These are phyloP conservation scores for Coprinellus aureogranulatus DNA, from an alignment of 768 basidiomycete genomes.

Conservation along the genomic window DNA sequence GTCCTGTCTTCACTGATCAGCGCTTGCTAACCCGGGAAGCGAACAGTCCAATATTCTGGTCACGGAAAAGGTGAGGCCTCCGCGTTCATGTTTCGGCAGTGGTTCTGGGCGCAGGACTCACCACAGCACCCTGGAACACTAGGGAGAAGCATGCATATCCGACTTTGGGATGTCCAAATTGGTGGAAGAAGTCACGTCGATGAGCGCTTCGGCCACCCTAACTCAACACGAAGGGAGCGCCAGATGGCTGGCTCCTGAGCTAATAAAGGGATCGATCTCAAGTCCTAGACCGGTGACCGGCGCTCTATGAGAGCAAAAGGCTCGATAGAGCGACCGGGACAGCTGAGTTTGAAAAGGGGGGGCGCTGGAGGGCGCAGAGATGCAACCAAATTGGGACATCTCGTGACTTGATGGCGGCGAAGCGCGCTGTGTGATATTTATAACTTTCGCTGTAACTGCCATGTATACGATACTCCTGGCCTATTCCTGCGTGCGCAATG, in stretches of 20 bases:
- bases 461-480: too few species aligned
- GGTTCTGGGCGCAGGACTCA: neutral
- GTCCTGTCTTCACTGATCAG: slow-evolving; percentile 2
- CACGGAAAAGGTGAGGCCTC: slow-evolving; percentile 39
- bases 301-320: too few species aligned
- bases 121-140: slow-evolving; percentile 2
- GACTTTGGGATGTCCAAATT: slow-evolving; percentile 67
- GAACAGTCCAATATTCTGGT: slow-evolving; percentile 58
- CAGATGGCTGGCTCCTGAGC: slow-evolving; percentile 63
- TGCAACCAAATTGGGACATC: too few species aligned
- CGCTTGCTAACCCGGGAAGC: slow-evolving; percentile 3
- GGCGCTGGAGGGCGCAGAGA: too few species aligned
- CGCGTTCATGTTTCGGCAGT: neutral
- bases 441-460: too few species aligned
- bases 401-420: too few species aligned
- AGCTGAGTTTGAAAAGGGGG: too few species aligned
- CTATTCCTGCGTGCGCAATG: too few species aligned
- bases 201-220: slow-evolving; percentile 42
- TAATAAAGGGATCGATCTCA: slow-evolving; percentile 42
- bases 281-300: too few species aligned
- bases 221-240: slow-evolving; percentile 44
- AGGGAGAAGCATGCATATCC: slow-evolving; percentile 57
- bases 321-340: too few species aligned
- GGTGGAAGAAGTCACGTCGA: slow-evolving; percentile 56
- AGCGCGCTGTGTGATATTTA: too few species aligned